phyloP scores from a whole-genome alignment of 768 basidiomycete genomes.

The Tremella fuciformis region DNA sequence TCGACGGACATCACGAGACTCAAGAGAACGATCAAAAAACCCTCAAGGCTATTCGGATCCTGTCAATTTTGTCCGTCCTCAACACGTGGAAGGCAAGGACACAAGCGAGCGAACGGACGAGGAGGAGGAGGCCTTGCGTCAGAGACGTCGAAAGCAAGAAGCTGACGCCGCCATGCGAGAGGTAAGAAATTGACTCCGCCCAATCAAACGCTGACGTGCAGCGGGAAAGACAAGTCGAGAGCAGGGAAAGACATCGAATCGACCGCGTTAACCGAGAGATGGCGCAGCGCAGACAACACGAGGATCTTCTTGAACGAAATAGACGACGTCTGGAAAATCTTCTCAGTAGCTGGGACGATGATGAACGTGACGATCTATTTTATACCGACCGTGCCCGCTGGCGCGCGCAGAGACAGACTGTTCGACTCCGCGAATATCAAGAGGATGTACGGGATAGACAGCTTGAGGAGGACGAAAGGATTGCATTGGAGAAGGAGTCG shows the following conservation, averaged over 20 bases:
- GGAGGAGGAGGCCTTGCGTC: constrained; percentile 77
- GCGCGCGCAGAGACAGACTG: constrained; percentile 70
- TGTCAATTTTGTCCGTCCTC: constrained; percentile 72
- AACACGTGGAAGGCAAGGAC: constrained; percentile 53
- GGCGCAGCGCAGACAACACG: constrained; percentile 33
- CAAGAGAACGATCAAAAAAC: constrained; percentile 52
- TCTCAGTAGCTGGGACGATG: constrained; percentile 69
- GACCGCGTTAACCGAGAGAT: constrained; percentile 52
- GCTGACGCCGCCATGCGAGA: constrained; percentile 84
- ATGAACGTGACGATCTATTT: constrained; percentile 92
- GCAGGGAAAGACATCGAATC: constrained; percentile 78
- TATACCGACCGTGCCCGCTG: constrained; percentile 88
- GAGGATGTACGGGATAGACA: constrained; percentile 78
- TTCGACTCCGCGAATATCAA: constrained; percentile 68
- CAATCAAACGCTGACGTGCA: constrained; percentile 48
- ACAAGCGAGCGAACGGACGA: constrained; percentile 70
- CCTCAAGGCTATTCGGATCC: constrained; percentile 76
- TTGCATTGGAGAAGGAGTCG: constrained; percentile 81
- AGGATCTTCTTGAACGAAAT: constrained; percentile 36
- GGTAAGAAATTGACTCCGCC: constrained; percentile 54
- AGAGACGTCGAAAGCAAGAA: constrained; percentile 69
- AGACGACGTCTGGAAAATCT: constrained; percentile 55
- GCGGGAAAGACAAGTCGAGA: constrained; percentile 93
- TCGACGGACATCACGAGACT: background rate
- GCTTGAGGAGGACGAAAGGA: constrained; percentile 80